These are phyloP conservation scores for Malassezia psittaci DNA, from an alignment of 1,284 basidiomycete species.

Conservation along the genomic window DNA sequence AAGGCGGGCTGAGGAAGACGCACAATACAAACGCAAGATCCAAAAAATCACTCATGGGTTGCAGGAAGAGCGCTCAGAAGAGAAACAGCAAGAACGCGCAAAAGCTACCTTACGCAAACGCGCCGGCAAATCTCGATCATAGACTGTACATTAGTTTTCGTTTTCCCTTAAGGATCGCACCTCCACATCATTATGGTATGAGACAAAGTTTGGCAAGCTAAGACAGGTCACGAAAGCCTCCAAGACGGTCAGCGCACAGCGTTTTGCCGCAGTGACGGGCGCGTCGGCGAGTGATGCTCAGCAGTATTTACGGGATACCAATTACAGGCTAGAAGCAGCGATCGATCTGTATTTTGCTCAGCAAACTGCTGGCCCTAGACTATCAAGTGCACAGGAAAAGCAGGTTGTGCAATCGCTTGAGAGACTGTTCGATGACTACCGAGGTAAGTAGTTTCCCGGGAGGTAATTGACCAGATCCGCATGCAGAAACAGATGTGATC, in stretches of 20 bases:
- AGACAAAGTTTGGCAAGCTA: not conserved
- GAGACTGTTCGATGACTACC: conserved; percentile 63
- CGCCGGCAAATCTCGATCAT: conserved; percentile 20
- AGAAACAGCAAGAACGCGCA: conserved; percentile 67
- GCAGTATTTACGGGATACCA: conserved; percentile 1
- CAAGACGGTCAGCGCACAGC: not conserved
- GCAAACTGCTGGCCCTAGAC: not conserved
- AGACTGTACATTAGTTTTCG: not conserved
- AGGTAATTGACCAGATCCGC: conserved; percentile 4
- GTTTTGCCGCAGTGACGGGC: conserved; percentile 6
- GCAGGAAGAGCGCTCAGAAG: conserved; percentile 81
- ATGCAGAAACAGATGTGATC: conserved; percentile 27
- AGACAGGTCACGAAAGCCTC: conserved; percentile 10
- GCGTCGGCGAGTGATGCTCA: conserved; percentile 7
- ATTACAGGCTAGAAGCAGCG: conserved; percentile 9
- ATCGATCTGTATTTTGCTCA: conserved; percentile 5
- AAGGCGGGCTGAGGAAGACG: conserved; percentile 70
- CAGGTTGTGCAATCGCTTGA: conserved; percentile 51
- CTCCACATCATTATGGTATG: conserved; percentile 2
- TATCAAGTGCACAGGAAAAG: conserved; percentile 20
- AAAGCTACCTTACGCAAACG: conserved; percentile 52
- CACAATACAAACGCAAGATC: conserved; percentile 52
- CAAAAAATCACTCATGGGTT: conserved; percentile 67
- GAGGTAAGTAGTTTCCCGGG: not conserved
- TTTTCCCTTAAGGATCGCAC: not conserved